A percentile compares a stretch with the other conserved stretches of the same genome.
These are phyloP conservation scores for Lenwebbia sp. DNA, from an alignment of 345 rosid species.

Conservation along the genomic window DNA sequence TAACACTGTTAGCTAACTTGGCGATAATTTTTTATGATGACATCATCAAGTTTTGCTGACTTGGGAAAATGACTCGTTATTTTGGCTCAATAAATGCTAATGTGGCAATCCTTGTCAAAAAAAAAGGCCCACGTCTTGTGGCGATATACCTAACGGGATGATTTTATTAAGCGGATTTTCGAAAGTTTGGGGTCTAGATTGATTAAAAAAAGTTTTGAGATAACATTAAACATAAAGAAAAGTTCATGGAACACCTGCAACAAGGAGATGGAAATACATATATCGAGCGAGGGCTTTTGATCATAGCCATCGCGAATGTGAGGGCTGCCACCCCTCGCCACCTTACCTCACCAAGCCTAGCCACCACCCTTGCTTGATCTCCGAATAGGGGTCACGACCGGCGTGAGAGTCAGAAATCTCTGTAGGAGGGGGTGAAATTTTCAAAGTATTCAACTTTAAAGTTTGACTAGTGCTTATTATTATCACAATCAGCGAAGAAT, in stretches of 20 bases:
- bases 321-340: background rate
- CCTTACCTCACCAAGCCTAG: too few species aligned
- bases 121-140: background rate
- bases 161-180: background rate
- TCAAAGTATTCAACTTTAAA: too few species aligned
- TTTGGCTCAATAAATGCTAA: background rate
- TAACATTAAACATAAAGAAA: background rate
- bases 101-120: background rate
- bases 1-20: background rate
- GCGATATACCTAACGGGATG: background rate
- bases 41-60: background rate
- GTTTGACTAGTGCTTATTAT: too few species aligned
- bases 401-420: too few species aligned
- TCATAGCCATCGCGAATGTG: background rate
- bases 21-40: background rate
- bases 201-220: background rate
- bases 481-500: background rate
- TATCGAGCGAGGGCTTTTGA: background rate
- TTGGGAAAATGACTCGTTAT: background rate
- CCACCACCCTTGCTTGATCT: too few species aligned
- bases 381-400: too few species aligned
- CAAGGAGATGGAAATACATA: too few species aligned
- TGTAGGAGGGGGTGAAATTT: too few species aligned
- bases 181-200: background rate
- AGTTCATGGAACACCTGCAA: too few species aligned